Percentiles rank a stretch among this genome's conserved stretches.
phyloP scores from a whole-genome alignment of 1,284 basidiomycete species.

The Ceratobasidium sp. region DNA sequence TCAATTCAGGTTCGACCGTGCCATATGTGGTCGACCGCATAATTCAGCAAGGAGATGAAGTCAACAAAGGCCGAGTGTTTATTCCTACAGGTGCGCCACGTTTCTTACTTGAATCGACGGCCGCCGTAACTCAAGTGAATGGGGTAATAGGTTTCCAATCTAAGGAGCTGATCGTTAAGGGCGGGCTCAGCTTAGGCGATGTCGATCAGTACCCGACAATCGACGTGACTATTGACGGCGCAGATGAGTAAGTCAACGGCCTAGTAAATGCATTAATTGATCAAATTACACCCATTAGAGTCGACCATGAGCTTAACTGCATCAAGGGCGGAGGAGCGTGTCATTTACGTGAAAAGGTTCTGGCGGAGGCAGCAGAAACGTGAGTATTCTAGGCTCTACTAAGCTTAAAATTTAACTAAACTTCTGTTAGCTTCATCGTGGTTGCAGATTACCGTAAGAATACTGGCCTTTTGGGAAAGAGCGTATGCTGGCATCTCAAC shows the following conservation, averaged over 20 bases:
- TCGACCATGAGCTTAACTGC: slow-evolving; percentile 89
- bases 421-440: slow-evolving; percentile 78
- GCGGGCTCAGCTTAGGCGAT: slow-evolving; percentile 87
- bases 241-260: slow-evolving; percentile 82
- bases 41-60: slow-evolving; percentile 80
- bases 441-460: slow-evolving; percentile 98
- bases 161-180: slow-evolving; percentile 91
- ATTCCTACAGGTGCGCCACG: slow-evolving; percentile 81
- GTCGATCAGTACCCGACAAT: slow-evolving; percentile 91
- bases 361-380: slow-evolving; percentile 95
- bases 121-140: neutral
- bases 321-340: slow-evolving; percentile 99
- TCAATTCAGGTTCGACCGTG: slow-evolving; percentile 84
- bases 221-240: slow-evolving; percentile 97
- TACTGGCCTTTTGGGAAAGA: slow-evolving; percentile 83
- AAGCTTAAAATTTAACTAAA: neutral
- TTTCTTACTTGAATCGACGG: neutral
- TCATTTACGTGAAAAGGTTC: slow-evolving; percentile 96
- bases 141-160: slow-evolving; percentile 85
- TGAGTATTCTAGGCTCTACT: slow-evolving; percentile 57
- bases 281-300: slow-evolving; percentile 63
- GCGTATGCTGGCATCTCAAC: slow-evolving; percentile 65
- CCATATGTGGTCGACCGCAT: slow-evolving; percentile 98
- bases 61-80: slow-evolving; percentile 87
- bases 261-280: neutral